Base-by-base conservation (phyloP, 306 rosid genomes). In the Cicer yamashitae region DNA sequence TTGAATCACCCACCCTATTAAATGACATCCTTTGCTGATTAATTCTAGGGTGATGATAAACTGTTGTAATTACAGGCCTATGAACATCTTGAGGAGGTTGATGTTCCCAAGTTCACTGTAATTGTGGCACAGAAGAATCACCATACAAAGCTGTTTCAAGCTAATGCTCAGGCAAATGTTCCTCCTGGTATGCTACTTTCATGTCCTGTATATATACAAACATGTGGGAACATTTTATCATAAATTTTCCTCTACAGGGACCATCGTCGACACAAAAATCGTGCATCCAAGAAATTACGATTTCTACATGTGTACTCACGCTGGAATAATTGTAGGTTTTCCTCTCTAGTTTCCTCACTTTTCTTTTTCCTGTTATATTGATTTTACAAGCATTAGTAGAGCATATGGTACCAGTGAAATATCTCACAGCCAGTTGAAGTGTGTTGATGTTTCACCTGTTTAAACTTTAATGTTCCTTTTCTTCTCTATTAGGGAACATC, bases 231-330 rank as follows among this genome's bases (percentile, higher is more conserved):
- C 46, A 12, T 22, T 50, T 25, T 74, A 59, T 62, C 48, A 3
- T 51, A 47, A 50, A 10, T 43, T 73, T n/a, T n/a, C n/a, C n/a
- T n/a, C n/a, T 79, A 52, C 83, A 90, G 97, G 98, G 66, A 94
- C 97, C 8, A 90, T 94, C 14, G 96, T 94, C 11, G 98, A 94
- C 88, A 87, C 91, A 10, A 79, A 82, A 71, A 84, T 91, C 44
- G 89, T 83, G 20, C 97, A 91, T 86, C 97, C 96, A 10, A 85
- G 82, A 77, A 90, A 86, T 73, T 91, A 83, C 56, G 96, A 91
- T 81, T 94, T 94, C 86, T 94, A 83, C 88, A 78, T 94, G 94
- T 94, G 97, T 74, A 81, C 98, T 71, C 97, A 91, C 68, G 89
- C 86, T 37, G 98, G 94, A 86, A 81, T 78, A 85, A 66, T 87